phyloP scores from a whole-genome alignment of 2,329 filamentous ascomycete species.

The Diaporthe eres region DNA sequence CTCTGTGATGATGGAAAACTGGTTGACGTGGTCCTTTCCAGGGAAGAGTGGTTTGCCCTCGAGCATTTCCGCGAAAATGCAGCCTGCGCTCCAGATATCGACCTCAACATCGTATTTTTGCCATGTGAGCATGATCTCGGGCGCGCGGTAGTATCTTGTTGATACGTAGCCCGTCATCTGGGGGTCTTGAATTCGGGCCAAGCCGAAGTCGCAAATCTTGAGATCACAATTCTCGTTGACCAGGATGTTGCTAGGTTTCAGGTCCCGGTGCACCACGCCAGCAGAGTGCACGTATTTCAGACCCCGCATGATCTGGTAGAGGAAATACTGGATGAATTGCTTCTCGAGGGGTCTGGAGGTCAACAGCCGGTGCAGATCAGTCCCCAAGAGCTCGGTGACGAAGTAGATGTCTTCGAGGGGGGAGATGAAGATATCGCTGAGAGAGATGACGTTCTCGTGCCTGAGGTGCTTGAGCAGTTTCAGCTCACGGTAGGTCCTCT shows the following conservation, averaged over 20 bases:
- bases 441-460: constrained; percentile 95
- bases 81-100: constrained; percentile 99
- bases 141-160: constrained; percentile 97
- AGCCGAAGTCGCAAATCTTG: constrained; percentile 99
- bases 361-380: constrained; percentile 93
- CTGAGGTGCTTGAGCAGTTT: constrained; percentile 97
- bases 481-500: constrained; percentile 96
- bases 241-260: constrained; percentile 99
- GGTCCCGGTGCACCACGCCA: constrained; percentile 95
- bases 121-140: constrained; percentile 99
- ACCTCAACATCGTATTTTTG: constrained; percentile 99
- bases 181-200: constrained; percentile 97
- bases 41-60: constrained; percentile 98
- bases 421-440: constrained; percentile 99
- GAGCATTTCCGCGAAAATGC: constrained; percentile 99
- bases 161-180: constrained; percentile 99
- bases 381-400: constrained; percentile 96
- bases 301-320: constrained; percentile 98
- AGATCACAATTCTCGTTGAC: constrained; percentile 99
- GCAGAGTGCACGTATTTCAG: constrained; percentile 99
- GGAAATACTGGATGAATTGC: constrained; percentile 99
- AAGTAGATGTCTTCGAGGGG: constrained; percentile 99
- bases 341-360: constrained; percentile 97
- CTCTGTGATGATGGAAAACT: constrained; percentile 99
- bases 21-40: constrained; percentile 99